Conservation (phyloP, 768 basidiomycete species). For the Suillus hirtellus region DNA sequence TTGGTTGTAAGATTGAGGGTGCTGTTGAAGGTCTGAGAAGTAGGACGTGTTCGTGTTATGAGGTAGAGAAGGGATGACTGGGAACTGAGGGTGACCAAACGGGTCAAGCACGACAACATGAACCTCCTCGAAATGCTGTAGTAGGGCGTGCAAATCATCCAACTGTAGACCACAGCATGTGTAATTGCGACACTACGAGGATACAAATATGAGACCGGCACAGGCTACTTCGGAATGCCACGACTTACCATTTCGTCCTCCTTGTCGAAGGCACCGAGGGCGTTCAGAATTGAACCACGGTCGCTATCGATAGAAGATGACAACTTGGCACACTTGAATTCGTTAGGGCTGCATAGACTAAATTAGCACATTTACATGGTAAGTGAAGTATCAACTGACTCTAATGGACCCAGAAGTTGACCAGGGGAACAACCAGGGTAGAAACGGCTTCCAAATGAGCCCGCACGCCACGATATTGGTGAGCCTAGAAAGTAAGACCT, state of each 20-base stretch:
- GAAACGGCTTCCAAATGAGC: slow-evolving; percentile 64
- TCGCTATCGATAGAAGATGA: slow-evolving; percentile 63
- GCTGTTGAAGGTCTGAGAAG: slow-evolving; percentile 23
- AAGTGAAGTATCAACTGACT: slow-evolving; percentile 46
- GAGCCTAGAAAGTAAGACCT: slow-evolving; percentile 75
- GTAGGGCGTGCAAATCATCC: slow-evolving; percentile 75
- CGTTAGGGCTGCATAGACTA: slow-evolving; percentile 38
- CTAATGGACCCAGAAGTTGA: slow-evolving; percentile 59
- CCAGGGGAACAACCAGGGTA: slow-evolving; percentile 65
- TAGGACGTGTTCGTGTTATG: slow-evolving; percentile 17
- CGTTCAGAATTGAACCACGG: slow-evolving; percentile 59
- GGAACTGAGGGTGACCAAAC: slow-evolving; percentile 36
- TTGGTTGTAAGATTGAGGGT: slow-evolving; percentile 33
- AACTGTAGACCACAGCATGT: slow-evolving; percentile 85
- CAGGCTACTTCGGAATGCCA: neutral
- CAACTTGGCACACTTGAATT: slow-evolving; percentile 47
- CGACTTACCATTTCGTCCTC: slow-evolving; percentile 71
- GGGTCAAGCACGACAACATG: slow-evolving; percentile 75
- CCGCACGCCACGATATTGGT: slow-evolving; percentile 68
- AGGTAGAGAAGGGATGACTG: slow-evolving; percentile 31
- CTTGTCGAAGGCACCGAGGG: slow-evolving; percentile 62
- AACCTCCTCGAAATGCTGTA: slow-evolving; percentile 90
- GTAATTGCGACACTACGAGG: slow-evolving; percentile 75
- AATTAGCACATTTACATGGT: slow-evolving; percentile 3
- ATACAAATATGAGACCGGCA: neutral